phyloP scores from a whole-genome alignment of 345 rosid genomes.

The Psidium friedrichsthalianum region DNA sequence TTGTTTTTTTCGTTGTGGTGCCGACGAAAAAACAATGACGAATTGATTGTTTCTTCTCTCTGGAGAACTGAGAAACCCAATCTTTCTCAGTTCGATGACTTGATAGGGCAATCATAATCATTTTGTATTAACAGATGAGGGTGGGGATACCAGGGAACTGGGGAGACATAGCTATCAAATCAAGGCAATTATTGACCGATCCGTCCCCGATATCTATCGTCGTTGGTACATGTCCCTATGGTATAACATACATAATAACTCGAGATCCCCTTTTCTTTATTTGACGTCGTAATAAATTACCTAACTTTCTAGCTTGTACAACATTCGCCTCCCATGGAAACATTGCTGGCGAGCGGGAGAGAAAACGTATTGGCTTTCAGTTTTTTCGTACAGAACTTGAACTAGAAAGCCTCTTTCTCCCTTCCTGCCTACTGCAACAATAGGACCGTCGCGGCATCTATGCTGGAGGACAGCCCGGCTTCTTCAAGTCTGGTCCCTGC shows the following conservation, averaged over 20 bases:
- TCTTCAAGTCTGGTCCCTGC: constrained; percentile 47
- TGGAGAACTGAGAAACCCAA: not conserved
- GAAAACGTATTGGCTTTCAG: not conserved
- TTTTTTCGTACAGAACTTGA: constrained; percentile 12
- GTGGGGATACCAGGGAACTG: not conserved
- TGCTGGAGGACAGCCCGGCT: constrained; percentile 57
- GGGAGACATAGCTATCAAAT: not conserved
- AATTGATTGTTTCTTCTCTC: not conserved
- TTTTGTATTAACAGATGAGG: not conserved
- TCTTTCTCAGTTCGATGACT: not conserved
- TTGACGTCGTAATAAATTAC: not conserved
- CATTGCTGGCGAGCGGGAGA: not conserved
- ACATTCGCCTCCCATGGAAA: not conserved
- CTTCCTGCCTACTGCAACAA: constrained; percentile 42
- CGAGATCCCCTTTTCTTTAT: not conserved
- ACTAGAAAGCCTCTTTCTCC: constrained; percentile 39
- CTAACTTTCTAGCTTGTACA: not conserved
- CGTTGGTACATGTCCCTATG: not conserved
- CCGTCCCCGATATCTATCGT: not conserved
- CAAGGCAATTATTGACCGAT: not conserved
- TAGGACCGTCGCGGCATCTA: constrained; percentile 40
- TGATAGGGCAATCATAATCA: not conserved
- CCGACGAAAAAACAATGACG: too few relatives aligned
- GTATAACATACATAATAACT: not conserved
- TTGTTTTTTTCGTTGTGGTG: too few relatives aligned